Evolutionary conservation across 1,139 yeast species (phyloP).

Genomic region (Pichia sp.): DNA sequence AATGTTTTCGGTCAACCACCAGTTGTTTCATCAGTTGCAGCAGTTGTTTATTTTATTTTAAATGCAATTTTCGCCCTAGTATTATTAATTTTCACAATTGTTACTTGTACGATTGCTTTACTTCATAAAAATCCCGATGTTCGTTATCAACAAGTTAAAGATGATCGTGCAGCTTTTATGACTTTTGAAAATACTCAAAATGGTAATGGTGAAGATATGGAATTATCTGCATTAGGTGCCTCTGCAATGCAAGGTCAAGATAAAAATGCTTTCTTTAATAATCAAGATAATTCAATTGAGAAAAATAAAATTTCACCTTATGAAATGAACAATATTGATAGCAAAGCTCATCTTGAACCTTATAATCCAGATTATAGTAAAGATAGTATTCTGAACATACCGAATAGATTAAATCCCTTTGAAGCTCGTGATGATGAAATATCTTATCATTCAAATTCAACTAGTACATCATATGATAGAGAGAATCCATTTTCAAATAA

Average conservation of each 20-base stretch:
- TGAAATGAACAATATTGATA: conserved; percentile 72
- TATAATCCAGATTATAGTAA: conserved; percentile 11
- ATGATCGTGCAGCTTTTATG: conserved; percentile 88
- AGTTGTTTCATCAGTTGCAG: conserved; percentile 86
- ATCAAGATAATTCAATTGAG: conserved; percentile 57
- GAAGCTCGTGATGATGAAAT: conserved; percentile 11
- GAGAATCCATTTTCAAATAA: conserved; percentile 11
- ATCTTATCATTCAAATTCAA: not conserved
- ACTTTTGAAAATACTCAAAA: conserved; percentile 40
- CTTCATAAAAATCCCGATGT: conserved; percentile 90
- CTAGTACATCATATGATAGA: conserved; percentile 3
- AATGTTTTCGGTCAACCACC: conserved; percentile 78
- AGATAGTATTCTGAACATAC: conserved; percentile 7
- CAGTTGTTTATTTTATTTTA: conserved; percentile 80
- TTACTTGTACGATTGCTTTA: conserved; percentile 79
- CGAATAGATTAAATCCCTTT: conserved; percentile 14
- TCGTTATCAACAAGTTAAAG: conserved; percentile 93
- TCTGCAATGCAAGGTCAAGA: conserved; percentile 81
- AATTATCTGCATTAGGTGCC: conserved; percentile 81
- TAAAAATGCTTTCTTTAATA: conserved; percentile 32
- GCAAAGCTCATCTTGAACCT: conserved; percentile 26
- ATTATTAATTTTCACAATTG: conserved; percentile 74
- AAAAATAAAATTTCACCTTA: conserved; percentile 87
- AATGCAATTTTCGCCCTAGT: conserved; percentile 87
- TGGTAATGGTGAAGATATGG: conserved; percentile 54